phyloP scores from a whole-genome alignment of 352 stramenopile genomes.

The Plasmopara viticola region DNA sequence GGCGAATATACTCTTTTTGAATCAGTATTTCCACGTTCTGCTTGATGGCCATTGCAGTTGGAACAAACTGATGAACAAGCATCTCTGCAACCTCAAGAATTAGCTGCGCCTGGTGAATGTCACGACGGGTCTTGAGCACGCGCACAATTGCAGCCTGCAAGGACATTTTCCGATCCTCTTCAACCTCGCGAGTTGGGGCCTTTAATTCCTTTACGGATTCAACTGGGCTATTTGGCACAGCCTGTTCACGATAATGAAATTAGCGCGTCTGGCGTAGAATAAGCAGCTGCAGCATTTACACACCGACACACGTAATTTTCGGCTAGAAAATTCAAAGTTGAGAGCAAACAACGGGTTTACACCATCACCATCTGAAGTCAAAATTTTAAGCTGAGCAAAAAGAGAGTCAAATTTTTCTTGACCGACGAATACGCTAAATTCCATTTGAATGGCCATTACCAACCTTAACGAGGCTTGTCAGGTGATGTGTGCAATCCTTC shows the following conservation, averaged over 20 bases:
- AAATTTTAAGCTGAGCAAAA: slow-evolving; percentile 31
- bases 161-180: slow-evolving; percentile 86
- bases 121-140: slow-evolving; percentile 74
- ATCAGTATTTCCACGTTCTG: slow-evolving; percentile 81
- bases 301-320: slow-evolving; percentile 49
- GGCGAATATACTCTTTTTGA: slow-evolving; percentile 77
- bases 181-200: slow-evolving; percentile 55
- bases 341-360: slow-evolving; percentile 29
- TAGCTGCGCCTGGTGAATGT: slow-evolving; percentile 59
- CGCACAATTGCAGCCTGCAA: slow-evolving; percentile 80
- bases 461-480: slow-evolving; percentile 74
- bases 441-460: neutral
- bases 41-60: slow-evolving; percentile 48
- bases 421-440: neutral
- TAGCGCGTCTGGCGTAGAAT: neutral
- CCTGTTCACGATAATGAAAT: slow-evolving; percentile 13
- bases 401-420: neutral
- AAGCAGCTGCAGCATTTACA: slow-evolving; percentile 3
- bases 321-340: slow-evolving; percentile 42
- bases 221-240: slow-evolving; percentile 54
- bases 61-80: slow-evolving; percentile 70
- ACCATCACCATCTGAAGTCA: slow-evolving; percentile 22
- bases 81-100: slow-evolving; percentile 64
- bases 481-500: slow-evolving; percentile 57
- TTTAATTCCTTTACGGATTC: slow-evolving; percentile 58